These are phyloP conservation scores for Diaporthe sp. DNA, from an alignment of 2,329 filamentous ascomycete genomes.

Conservation along the genomic window DNA sequence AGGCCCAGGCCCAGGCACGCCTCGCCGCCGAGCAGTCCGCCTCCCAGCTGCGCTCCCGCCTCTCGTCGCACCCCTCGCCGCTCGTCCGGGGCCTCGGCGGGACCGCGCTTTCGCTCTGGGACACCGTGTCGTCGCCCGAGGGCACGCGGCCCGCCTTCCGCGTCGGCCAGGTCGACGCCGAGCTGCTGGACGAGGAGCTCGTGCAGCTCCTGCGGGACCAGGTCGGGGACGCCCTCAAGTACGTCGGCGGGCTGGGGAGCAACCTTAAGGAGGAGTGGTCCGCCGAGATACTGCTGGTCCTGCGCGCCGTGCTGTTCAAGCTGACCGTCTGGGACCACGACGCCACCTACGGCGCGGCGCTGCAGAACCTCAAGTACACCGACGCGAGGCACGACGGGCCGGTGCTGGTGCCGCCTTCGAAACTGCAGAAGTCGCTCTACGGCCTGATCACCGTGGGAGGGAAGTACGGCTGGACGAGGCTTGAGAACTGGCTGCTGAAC, in stretches of 20 bases:
- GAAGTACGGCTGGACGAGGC: conserved; percentile 90
- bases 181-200: conserved; percentile 93
- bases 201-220: conserved; percentile 88
- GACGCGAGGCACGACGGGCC: conserved; percentile 80
- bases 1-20: conserved; percentile 73
- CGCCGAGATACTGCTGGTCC: conserved; percentile 83
- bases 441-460: conserved; percentile 89
- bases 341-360: conserved; percentile 91
- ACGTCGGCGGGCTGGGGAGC: conserved; percentile 58
- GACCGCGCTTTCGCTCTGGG: conserved; percentile 75
- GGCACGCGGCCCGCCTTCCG: conserved; percentile 89
- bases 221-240: conserved; percentile 89
- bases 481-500: conserved; percentile 87
- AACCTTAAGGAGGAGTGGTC: conserved; percentile 88
- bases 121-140: conserved; percentile 78
- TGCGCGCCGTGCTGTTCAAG: conserved; percentile 90
- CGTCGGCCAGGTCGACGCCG: conserved; percentile 95
- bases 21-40: conserved; percentile 59
- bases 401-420: conserved; percentile 78
- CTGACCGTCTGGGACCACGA: conserved; percentile 97
- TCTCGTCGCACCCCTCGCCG: conserved; percentile 67
- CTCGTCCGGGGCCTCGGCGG: conserved; percentile 69
- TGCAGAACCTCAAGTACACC: conserved; percentile 92
- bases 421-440: conserved; percentile 86
- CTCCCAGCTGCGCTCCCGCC: conserved; percentile 56